Conservation (phyloP, 2,329 filamentous ascomycete species). For the Ophiostoma angusticollis region DNA sequence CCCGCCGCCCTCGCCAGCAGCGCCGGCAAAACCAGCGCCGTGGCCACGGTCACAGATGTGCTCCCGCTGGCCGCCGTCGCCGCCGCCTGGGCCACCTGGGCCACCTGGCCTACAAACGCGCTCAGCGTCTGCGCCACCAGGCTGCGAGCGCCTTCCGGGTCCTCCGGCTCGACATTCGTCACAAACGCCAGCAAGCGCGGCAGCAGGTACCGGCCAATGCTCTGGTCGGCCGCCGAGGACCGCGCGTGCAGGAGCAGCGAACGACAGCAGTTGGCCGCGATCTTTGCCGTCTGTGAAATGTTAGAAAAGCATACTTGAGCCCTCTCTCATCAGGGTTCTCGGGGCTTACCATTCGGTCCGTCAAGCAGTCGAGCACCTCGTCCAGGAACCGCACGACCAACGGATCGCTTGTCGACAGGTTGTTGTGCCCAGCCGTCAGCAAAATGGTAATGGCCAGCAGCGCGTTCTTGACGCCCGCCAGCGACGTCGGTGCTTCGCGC, state of each 20-base stretch:
- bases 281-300: slow-evolving; percentile 56
- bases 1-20: slow-evolving; percentile 59
- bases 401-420: slow-evolving; percentile 61
- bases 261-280: slow-evolving; percentile 79
- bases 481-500: slow-evolving; percentile 58
- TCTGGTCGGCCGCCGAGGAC: slow-evolving; percentile 53
- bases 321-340: too few species aligned
- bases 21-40: slow-evolving; percentile 65
- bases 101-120: slow-evolving; percentile 44
- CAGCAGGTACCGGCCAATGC: slow-evolving; percentile 60
- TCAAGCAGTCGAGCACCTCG: slow-evolving; percentile 75
- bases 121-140: slow-evolving; percentile 64
- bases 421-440: slow-evolving; percentile 66
- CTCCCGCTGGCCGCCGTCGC: slow-evolving; percentile 13
- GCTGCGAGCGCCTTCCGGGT: slow-evolving; percentile 62
- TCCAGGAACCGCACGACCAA: slow-evolving; percentile 63
- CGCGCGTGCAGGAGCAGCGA: slow-evolving; percentile 61
- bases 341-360: slow-evolving; percentile 52
- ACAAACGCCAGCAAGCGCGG: slow-evolving; percentile 67
- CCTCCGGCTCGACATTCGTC: slow-evolving; percentile 55
- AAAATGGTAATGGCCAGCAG: slow-evolving; percentile 80
- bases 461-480: slow-evolving; percentile 86
- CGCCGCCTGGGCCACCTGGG: not conserved
- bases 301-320: not conserved
- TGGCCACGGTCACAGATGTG: slow-evolving; percentile 43